Evolutionary conservation across 257 asterid species (phyloP).

Genomic region (Forsythia suspensa): DNA sequence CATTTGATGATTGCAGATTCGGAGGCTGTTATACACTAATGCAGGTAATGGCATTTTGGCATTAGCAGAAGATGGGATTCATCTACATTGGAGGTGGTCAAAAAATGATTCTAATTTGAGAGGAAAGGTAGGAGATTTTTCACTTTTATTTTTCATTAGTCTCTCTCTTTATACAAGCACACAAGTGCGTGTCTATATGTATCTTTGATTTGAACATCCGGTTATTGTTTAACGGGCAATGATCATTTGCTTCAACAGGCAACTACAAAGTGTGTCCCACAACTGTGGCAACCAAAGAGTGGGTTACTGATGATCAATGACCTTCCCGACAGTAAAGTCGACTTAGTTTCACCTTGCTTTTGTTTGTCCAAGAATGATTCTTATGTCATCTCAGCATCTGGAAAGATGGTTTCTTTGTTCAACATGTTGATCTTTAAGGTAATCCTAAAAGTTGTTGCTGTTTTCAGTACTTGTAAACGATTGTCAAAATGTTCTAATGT

Average conservation of each 20-base stretch:
- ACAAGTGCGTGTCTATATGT: neutral
- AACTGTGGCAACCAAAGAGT: conserved; percentile 49
- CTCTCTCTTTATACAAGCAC: neutral
- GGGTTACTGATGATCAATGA: conserved; percentile 52
- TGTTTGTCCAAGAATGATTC: conserved; percentile 64
- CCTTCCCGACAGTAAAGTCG: conserved; percentile 26
- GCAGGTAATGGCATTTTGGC: conserved; percentile 68
- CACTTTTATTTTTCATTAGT: neutral
- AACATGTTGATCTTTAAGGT: conserved; percentile 57
- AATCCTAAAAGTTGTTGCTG: conserved; percentile 11
- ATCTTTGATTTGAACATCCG: neutral
- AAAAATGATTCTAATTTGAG: conserved; percentile 26
- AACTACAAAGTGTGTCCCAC: conserved; percentile 53
- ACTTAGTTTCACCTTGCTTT: conserved; percentile 45
- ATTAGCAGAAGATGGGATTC: conserved; percentile 65
- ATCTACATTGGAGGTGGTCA: conserved; percentile 71
- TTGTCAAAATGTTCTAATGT: neutral
- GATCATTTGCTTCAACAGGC: conserved; percentile 39
- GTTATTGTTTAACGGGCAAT: neutral
- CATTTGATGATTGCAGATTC: conserved; percentile 54
- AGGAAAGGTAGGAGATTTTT: conserved; percentile 38
- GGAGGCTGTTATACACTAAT: conserved; percentile 65
- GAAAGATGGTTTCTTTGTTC: conserved; percentile 53
- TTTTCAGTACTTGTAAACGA: neutral
- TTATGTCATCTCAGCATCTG: conserved; percentile 62